Evolutionary conservation across 2,329 filamentous ascomycete species (phyloP).

Genomic region (Cadophora sp.): DNA sequence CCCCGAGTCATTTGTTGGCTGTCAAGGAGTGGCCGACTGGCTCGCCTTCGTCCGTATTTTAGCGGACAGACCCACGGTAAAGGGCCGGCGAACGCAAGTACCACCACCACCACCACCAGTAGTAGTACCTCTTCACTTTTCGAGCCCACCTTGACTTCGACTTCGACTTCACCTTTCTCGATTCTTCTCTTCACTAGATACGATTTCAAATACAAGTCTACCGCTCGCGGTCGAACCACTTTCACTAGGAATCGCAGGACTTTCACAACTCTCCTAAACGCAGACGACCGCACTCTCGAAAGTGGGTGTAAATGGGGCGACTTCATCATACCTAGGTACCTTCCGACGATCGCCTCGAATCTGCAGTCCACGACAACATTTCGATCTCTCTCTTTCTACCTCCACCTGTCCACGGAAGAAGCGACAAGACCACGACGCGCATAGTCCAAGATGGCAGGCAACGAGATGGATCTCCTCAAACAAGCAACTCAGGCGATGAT

Average conservation of each 20-base stretch:
- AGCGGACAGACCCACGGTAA: neutral
- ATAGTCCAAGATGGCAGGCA: conserved; percentile 39
- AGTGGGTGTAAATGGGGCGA: conserved; percentile 11
- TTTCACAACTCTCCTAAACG: neutral
- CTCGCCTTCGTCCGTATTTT: conserved; percentile 9
- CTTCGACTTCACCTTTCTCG: neutral
- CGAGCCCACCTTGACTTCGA: neutral
- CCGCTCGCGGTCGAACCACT: neutral
- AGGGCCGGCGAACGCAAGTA: conserved; percentile 5
- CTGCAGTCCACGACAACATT: conserved; percentile 10
- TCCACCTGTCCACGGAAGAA: conserved; percentile 14
- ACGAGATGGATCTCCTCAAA: conserved; percentile 45
- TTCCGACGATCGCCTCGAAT: conserved; percentile 6
- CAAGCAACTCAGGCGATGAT: conserved; percentile 46
- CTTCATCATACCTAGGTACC: conserved; percentile 13
- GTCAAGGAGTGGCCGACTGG: conserved; percentile 11
- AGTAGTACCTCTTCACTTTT: neutral
- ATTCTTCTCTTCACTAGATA: conserved; percentile 1
- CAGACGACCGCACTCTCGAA: neutral
- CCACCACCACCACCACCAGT: too few relatives aligned
- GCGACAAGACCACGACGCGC: conserved; percentile 26
- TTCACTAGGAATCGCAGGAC: neutral
- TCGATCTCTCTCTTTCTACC: conserved; percentile 9
- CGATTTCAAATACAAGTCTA: conserved; percentile 1
- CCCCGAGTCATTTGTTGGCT: conserved; percentile 13